phyloP scores from a whole-genome alignment of 352 stramenopile genomes.

The Pythium aquatile region DNA sequence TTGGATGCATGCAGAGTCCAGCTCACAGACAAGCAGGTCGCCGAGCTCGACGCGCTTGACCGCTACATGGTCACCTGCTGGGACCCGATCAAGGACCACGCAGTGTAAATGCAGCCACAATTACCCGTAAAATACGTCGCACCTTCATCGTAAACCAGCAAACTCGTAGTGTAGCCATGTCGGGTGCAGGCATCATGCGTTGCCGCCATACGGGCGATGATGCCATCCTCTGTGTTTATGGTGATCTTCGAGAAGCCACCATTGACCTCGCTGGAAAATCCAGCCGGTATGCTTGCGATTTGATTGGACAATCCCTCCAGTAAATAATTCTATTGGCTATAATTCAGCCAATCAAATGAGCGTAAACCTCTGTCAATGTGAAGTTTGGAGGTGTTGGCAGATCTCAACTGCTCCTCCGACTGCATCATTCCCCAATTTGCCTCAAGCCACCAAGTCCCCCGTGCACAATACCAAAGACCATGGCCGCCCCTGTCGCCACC shows the following conservation, averaged over 20 bases:
- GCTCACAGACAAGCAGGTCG: constrained; percentile 33
- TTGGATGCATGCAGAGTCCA: constrained; percentile 38
- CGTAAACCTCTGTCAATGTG: neutral
- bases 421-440: constrained; percentile 6
- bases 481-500: constrained; percentile 20
- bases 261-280: neutral
- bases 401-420: neutral
- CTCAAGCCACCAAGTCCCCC: neutral
- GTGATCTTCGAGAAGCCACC: neutral
- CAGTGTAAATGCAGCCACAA: constrained; percentile 8
- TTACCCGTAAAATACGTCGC: too few relatives aligned
- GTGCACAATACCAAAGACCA: neutral
- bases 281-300: neutral
- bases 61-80: constrained; percentile 43
- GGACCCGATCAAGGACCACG: constrained; percentile 44
- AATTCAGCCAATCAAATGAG: constrained; percentile 2
- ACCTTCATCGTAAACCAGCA: too few relatives aligned
- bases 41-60: constrained; percentile 38
- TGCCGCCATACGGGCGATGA: neutral
- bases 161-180: neutral
- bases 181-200: neutral
- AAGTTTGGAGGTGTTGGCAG: neutral
- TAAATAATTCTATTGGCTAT: neutral
- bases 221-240: neutral
- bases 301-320: neutral